Evolutionary conservation across 164 flowering plant genomes (phyloP), one percentile per base, ranked within the genome.

Genomic region (Stephania cephalantha): DNA sequence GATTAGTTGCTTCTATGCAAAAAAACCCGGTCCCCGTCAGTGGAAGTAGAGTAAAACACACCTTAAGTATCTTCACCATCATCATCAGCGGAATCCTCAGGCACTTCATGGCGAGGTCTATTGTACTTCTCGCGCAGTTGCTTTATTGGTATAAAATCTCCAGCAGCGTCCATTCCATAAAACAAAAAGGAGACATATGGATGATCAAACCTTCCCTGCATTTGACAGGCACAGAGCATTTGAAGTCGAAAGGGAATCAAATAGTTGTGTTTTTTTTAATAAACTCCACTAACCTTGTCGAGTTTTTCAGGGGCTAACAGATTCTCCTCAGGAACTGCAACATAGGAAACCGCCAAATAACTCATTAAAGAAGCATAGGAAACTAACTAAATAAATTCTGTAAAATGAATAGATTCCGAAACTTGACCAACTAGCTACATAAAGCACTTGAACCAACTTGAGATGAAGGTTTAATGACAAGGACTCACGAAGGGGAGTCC

Each of bases 251-350:
- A 63, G 35, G 52, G 52, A 71, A 20, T 35, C 48, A 52, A 50
- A 70, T 48, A n/a, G 35, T 18, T 22, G 46, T 11, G 42, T 35
- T 35, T 58, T 45, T n/a, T 68, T 13, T 45, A 35, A 18, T 61
- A 45, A 10, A 61, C 74, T 69, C 6, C 48, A 80, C 90, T 80
- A 72, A 92, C 98, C 90, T 18, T 76, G 83, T 90, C 95, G 81
- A 89, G 91, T 83, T 85, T 55, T 1, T 88, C 92, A 44, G 92
- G 86, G 55, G 87, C 86, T 64, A 88, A 42, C 69, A 93, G 80
- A 83, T 91, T 92, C 70, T 95, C 98, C 85, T 95, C 97, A 1
- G 98, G 74, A 81, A 95, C 98, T 95, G 92, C 87, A 85, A 70
- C 69, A 74, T 3, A 71, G 48, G 71, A 71, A 66, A 13, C 61